A percentile compares a stretch with the other conserved stretches of the same genome.
Evolutionary conservation across 495 filamentous ascomycete genomes (phyloP).

Genomic region (Aspergillus incahuasiensis): DNA sequence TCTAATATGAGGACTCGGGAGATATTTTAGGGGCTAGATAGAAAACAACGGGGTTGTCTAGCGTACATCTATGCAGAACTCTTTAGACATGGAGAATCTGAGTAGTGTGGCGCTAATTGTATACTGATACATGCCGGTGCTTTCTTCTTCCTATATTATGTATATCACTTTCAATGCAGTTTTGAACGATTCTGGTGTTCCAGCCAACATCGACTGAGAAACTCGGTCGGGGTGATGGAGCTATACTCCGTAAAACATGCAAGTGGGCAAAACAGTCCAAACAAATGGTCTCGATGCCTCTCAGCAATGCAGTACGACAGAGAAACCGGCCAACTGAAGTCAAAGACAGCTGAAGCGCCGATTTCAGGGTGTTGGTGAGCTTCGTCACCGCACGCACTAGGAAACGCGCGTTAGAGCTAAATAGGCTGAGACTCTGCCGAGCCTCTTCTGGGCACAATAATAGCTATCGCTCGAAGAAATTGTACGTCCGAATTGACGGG

Average conservation of each 20-base stretch:
- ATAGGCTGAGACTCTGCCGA: constrained; percentile 2
- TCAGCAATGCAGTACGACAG: not conserved
- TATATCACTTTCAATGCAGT: constrained; percentile 47
- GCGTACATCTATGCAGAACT: constrained; percentile 25
- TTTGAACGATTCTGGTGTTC: constrained; percentile 21
- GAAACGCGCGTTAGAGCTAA: constrained; percentile 6
- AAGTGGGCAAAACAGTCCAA: not conserved
- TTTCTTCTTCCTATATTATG: constrained; percentile 40
- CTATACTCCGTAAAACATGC: not conserved
- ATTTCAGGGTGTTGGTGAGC: not conserved
- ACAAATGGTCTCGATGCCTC: not conserved
- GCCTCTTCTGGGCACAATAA: not conserved
- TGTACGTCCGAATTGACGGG: not conserved
- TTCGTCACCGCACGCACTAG: constrained; percentile 1
- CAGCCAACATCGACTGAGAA: not conserved
- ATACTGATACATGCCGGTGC: constrained; percentile 41
- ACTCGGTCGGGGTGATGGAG: not conserved
- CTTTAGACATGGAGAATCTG: constrained; percentile 21
- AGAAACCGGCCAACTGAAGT: not conserved
- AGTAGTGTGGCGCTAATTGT: constrained; percentile 31
- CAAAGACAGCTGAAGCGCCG: not conserved
- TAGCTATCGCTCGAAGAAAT: not conserved
- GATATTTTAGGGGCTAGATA: constrained; percentile 30
- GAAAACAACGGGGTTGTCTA: constrained; percentile 37
- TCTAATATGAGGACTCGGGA: constrained; percentile 28